Evolutionary conservation across 1,139 yeast genomes (phyloP).

Genomic region (Sugiyamaella japonica): DNA sequence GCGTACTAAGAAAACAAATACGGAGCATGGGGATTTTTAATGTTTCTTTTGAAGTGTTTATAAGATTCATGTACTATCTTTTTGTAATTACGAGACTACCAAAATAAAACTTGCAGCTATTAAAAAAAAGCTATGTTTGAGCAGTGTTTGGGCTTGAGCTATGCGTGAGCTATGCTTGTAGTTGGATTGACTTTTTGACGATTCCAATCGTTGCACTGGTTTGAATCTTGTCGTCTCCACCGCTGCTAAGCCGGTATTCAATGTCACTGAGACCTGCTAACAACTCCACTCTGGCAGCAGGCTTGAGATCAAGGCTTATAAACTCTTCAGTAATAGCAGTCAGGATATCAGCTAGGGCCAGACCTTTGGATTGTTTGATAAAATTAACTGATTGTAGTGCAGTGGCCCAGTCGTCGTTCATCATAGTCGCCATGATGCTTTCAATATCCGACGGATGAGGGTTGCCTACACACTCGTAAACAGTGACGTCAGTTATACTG

Average conservation of each 20-base stretch:
- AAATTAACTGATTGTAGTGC: constrained; percentile 63
- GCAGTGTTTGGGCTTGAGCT: too few species aligned
- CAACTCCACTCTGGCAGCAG: constrained; percentile 60
- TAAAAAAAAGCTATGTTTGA: too few species aligned
- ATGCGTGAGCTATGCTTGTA: constrained; percentile 5
- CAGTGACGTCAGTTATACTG: constrained; percentile 64
- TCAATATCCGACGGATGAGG: constrained; percentile 89
- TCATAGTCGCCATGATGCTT: constrained; percentile 67
- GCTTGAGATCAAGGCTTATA: constrained; percentile 62
- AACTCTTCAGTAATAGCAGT: constrained; percentile 72
- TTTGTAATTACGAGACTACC: constrained; percentile 12
- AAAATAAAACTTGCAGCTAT: constrained; percentile 3
- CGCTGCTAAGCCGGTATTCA: constrained; percentile 87
- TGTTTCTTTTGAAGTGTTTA: constrained; percentile 8
- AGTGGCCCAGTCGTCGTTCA: constrained; percentile 87
- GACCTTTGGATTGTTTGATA: constrained; percentile 70
- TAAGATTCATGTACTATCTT: constrained; percentile 15
- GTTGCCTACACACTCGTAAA: constrained; percentile 93
- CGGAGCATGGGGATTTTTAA: background rate
- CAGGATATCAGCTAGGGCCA: constrained; percentile 84
- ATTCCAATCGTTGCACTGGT: constrained; percentile 89
- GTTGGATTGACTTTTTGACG: constrained; percentile 56
- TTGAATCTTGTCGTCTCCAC: constrained; percentile 90
- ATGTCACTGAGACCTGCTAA: constrained; percentile 76
- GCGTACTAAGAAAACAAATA: constrained; percentile 45